A percentile compares a stretch with the other conserved stretches of the same genome.
These are phyloP conservation scores for Zostera marina DNA, from an alignment of 116 monocot genomes.

Conservation along the genomic window DNA sequence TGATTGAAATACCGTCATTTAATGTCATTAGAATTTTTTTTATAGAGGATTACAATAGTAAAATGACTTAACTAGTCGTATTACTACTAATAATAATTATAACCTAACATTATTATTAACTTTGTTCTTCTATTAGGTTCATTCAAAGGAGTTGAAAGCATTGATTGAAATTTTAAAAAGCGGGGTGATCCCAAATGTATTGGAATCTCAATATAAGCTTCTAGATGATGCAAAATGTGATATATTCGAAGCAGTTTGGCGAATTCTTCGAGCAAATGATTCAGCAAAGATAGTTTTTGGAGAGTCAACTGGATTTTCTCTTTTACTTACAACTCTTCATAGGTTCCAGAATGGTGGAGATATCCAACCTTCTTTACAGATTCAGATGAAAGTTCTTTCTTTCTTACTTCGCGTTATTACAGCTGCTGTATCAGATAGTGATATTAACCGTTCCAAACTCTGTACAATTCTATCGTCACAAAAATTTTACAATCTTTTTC, in stretches of 20 bases:
- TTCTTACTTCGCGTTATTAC: slow-evolving; percentile 81
- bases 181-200: slow-evolving; percentile 68
- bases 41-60: too few relatives aligned
- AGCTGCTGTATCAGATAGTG: slow-evolving; percentile 76
- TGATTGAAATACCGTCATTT: too few relatives aligned
- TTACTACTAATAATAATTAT: not conserved
- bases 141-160: slow-evolving; percentile 78
- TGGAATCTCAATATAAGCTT: slow-evolving; percentile 78
- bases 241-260: slow-evolving; percentile 75
- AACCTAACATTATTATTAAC: not conserved
- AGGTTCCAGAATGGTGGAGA: slow-evolving; percentile 53
- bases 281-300: slow-evolving; percentile 87
- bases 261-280: slow-evolving; percentile 70
- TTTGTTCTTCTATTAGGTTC: slow-evolving; percentile 39
- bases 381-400: slow-evolving; percentile 53
- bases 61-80: too few relatives aligned
- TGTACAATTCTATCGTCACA: slow-evolving; percentile 72
- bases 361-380: slow-evolving; percentile 22
- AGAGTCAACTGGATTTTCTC: slow-evolving; percentile 96
- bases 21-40: too few relatives aligned
- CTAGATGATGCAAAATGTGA: slow-evolving; percentile 87
- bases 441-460: slow-evolving; percentile 55
- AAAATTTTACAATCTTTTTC: slow-evolving; percentile 82
- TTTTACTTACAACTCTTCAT: slow-evolving; percentile 75
- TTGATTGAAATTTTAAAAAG: slow-evolving; percentile 91